A percentile compares a stretch with the other conserved stretches of the same genome.
Evolutionary conservation across 1,284 basidiomycete genomes (phyloP).

Genomic region (Trichosporon ovoides): DNA sequence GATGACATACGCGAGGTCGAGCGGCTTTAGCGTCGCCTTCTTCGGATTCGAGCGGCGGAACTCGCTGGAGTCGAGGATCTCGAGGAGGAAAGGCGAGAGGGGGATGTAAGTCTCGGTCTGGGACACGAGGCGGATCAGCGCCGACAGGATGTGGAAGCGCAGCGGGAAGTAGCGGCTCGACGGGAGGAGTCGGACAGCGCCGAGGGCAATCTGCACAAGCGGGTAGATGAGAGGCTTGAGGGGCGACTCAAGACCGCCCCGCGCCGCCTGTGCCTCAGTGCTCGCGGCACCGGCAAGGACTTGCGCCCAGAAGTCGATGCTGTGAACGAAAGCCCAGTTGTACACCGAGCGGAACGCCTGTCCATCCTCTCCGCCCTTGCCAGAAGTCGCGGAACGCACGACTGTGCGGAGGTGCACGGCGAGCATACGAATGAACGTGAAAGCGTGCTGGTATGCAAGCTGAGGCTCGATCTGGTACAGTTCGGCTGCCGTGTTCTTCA

Average conservation of each 20-base stretch:
- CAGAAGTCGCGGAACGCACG: slow-evolving; percentile 32
- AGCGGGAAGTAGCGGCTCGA: slow-evolving; percentile 75
- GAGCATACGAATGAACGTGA: slow-evolving; percentile 92
- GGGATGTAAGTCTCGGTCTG: slow-evolving; percentile 86
- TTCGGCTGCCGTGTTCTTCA: slow-evolving; percentile 97
- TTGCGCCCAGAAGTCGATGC: slow-evolving; percentile 91
- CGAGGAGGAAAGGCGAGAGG: slow-evolving; percentile 75
- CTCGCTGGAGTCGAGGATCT: slow-evolving; percentile 72
- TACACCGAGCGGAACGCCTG: slow-evolving; percentile 88
- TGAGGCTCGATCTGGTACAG: slow-evolving; percentile 68
- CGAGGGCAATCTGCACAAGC: slow-evolving; percentile 86
- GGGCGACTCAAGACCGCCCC: slow-evolving; percentile 62
- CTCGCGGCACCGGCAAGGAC: slow-evolving; percentile 79
- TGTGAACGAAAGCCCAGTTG: slow-evolving; percentile 98
- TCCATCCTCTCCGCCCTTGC: slow-evolving; percentile 50
- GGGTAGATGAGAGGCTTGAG: slow-evolving; percentile 89
- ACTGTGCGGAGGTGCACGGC: slow-evolving; percentile 82
- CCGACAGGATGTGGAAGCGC: slow-evolving; percentile 67
- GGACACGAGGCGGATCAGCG: slow-evolving; percentile 65
- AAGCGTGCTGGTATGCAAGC: slow-evolving; percentile 80
- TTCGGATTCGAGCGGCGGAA: slow-evolving; percentile 72
- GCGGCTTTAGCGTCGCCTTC: slow-evolving; percentile 78
- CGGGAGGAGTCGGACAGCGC: slow-evolving; percentile 83
- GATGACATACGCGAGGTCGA: slow-evolving; percentile 83
- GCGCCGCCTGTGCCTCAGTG: slow-evolving; percentile 55